Evolutionary conservation across 805 yeast species (phyloP), one percentile per base, ranked within the genome.

Genomic region (Pichia manshurica): DNA sequence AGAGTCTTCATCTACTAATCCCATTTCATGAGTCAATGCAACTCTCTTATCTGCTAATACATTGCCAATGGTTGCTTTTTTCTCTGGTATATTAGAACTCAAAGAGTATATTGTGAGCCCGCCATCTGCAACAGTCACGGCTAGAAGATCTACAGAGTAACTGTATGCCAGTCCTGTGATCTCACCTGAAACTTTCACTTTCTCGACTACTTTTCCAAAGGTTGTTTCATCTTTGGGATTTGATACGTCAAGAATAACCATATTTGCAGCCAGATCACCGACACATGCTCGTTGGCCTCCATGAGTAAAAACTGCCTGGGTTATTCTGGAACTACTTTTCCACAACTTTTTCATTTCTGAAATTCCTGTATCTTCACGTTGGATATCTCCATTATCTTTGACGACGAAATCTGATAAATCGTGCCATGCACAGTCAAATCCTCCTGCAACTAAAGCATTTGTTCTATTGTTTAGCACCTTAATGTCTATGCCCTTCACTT

Each of bases 231-330:
- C 53, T 13, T 62, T 58, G 15, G 64, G 60, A 33, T 67, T 67
- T 13, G 67, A 66, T 33, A 72, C 54, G 44, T 75, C 78, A 1
- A 81, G 60, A 3, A 83, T 58, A 2, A 70, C 67, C 37, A 84
- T 62, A 47, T 79, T 79, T 39, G 75, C 73, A 52, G 79, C 84
- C 53, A 83, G 86, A 35, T 91, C 90, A 22, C 83, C 89, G 50
- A 79, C 73, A 1, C 80, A 68, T 1, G 73, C 68, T 59, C 78
- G 68, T 32, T 75, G 73, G 0, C 84, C 88, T 44, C 75, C 78
- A 54, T 84, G 85, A 20, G 82, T 77, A 56, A 79, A 75, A 13
- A 66, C 67, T 7, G 77, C 72, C 53, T 77, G 82, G 52, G 85
- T 65, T 20, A 81, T 45, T 8, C 40, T 31, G 7, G 50, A 42